A percentile compares a stretch with the other conserved stretches of the same genome.
phyloP scores from a whole-genome alignment of 2,329 filamentous ascomycete species.

The Clonostachys solani region DNA sequence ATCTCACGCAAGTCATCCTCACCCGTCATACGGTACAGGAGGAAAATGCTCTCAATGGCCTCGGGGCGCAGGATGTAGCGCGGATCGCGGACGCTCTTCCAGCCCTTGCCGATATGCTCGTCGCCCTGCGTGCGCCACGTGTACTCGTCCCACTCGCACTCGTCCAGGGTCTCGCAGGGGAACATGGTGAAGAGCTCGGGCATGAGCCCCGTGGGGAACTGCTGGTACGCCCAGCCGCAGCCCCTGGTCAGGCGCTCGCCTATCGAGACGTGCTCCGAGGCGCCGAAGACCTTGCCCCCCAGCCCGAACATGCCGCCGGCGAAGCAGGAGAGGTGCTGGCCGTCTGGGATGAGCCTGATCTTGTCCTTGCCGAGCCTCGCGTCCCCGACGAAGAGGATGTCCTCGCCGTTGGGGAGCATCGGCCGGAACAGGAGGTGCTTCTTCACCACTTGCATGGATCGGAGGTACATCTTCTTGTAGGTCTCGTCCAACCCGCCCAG shows the following conservation, averaged over 20 bases:
- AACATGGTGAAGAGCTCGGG: constrained; percentile 54
- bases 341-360: constrained; percentile 19
- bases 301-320: constrained; percentile 64
- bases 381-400: constrained; percentile 61
- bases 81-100: constrained; percentile 48
- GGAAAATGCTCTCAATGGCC: constrained; percentile 76
- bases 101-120: constrained; percentile 43
- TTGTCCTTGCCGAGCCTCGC: constrained; percentile 20
- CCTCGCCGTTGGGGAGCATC: constrained; percentile 43
- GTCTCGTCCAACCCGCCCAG: constrained; percentile 49
- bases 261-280: constrained; percentile 49
- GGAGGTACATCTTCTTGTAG: constrained; percentile 31
- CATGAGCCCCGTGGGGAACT: constrained; percentile 53
- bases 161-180: constrained; percentile 26
- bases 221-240: constrained; percentile 59
- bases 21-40: constrained; percentile 72
- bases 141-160: constrained; percentile 25
- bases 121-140: constrained; percentile 17
- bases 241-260: constrained; percentile 57
- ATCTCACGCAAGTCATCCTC: constrained; percentile 60
- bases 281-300: constrained; percentile 52
- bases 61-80: constrained; percentile 69
- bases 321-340: constrained; percentile 61
- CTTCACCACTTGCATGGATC: constrained; percentile 51
- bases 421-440: constrained; percentile 64